Evolutionary conservation across 805 yeast genomes (phyloP).

Genomic region (Wickerhamiella siamensis): DNA sequence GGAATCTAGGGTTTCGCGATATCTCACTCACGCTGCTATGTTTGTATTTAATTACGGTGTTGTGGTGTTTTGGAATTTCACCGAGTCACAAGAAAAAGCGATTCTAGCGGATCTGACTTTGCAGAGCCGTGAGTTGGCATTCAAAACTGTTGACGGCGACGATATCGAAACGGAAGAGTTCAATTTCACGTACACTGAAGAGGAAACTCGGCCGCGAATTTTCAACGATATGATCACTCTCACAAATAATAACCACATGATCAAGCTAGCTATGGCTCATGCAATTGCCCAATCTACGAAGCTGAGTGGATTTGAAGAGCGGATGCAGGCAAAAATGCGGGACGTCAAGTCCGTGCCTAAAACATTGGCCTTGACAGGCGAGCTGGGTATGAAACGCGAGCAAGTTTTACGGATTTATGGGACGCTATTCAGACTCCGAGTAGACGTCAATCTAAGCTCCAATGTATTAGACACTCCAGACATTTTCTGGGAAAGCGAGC

Average conservation of each 20-base stretch:
- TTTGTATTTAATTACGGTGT: conserved; percentile 87
- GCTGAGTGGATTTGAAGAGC: conserved; percentile 75
- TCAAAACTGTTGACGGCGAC: conserved; percentile 62
- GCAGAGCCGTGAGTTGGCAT: conserved; percentile 39
- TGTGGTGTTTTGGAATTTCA: conserved; percentile 95
- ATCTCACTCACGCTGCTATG: conserved; percentile 55
- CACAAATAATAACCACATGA: conserved; percentile 80
- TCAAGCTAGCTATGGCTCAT: conserved; percentile 84
- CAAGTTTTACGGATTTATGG: conserved; percentile 84
- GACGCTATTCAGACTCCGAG: conserved; percentile 72
- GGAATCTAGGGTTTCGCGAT: conserved; percentile 23
- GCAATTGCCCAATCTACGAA: conserved; percentile 96
- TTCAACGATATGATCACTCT: conserved; percentile 90
- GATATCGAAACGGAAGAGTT: conserved; percentile 89
- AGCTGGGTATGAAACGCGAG: conserved; percentile 68
- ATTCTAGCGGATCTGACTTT: conserved; percentile 82
- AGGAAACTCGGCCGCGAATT: conserved; percentile 31
- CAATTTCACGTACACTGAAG: conserved; percentile 49
- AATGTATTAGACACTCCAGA: conserved; percentile 91
- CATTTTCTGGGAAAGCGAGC: conserved; percentile 90
- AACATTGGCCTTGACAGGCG: conserved; percentile 78
- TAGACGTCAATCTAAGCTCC: conserved; percentile 83
- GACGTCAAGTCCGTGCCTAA: conserved; percentile 84
- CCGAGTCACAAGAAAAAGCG: conserved; percentile 84
- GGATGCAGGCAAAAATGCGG: conserved; percentile 71